Conservation (phyloP, 345 rosid genomes). For the Syzygium aqueum region DNA sequence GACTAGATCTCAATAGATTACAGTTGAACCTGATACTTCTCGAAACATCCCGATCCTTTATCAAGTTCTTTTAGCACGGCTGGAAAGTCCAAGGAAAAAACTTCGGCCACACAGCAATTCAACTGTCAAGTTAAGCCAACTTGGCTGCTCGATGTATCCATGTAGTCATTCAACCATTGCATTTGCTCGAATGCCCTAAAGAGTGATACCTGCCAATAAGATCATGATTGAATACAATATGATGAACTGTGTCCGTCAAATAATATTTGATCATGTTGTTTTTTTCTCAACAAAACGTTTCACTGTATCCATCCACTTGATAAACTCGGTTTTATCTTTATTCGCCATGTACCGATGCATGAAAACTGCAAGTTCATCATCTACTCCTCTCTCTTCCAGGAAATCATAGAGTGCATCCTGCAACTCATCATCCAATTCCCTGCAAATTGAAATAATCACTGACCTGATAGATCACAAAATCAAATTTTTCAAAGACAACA, state of each 20-base stretch:
- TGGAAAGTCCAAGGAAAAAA: neutral
- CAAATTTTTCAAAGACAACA: neutral
- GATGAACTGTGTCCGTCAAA: neutral
- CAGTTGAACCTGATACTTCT: neutral
- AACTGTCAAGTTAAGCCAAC: neutral
- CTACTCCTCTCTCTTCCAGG: conserved; percentile 61
- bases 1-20: neutral
- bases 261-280: neutral
- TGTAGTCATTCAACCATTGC: neutral
- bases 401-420: conserved; percentile 58
- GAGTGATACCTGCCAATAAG: neutral
- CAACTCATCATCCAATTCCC: conserved; percentile 78
- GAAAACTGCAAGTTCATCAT: conserved; percentile 59
- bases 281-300: conserved; percentile 48
- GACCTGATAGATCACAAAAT: neutral
- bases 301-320: conserved; percentile 66
- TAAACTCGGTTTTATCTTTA: conserved; percentile 58
- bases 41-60: neutral
- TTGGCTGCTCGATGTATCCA: neutral
- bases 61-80: neutral
- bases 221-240: neutral
- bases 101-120: neutral
- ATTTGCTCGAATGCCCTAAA: neutral
- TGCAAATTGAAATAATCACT: conserved; percentile 19
- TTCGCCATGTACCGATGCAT: conserved; percentile 70